Conservation (phyloP, 495 filamentous ascomycete species). For the Saxispiralis lemnorum region DNA sequence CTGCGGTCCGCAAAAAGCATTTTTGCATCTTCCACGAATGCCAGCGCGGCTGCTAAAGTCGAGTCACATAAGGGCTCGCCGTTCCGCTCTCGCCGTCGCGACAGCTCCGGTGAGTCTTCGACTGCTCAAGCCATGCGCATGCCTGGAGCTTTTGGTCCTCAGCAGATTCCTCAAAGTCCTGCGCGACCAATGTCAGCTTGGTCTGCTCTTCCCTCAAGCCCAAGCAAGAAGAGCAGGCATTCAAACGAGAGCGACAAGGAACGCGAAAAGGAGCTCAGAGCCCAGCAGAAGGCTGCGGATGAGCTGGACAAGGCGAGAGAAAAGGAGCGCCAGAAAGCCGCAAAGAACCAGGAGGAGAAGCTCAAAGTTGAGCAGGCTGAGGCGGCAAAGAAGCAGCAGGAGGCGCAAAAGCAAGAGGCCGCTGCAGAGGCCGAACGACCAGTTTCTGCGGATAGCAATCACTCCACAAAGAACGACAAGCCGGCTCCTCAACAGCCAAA, state of each 20-base stretch:
- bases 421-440: slow-evolving; percentile 10
- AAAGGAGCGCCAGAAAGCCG: slow-evolving; percentile 34
- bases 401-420: slow-evolving; percentile 2
- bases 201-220: slow-evolving; percentile 4
- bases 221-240: slow-evolving; percentile 45
- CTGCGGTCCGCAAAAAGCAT: slow-evolving; percentile 70
- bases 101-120: slow-evolving; percentile 10
- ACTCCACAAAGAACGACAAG: slow-evolving; percentile 34
- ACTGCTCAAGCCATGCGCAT: slow-evolving; percentile 12
- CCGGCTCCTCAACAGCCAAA: slow-evolving; percentile 39
- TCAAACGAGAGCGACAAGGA: slow-evolving; percentile 58
- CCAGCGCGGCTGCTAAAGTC: slow-evolving; percentile 58
- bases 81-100: slow-evolving; percentile 16
- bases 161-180: slow-evolving; percentile 11
- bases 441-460: slow-evolving; percentile 18
- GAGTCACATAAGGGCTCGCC: slow-evolving; percentile 31
- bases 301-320: slow-evolving; percentile 46
- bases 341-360: slow-evolving; percentile 15
- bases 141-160: slow-evolving; percentile 14
- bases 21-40: slow-evolving; percentile 60
- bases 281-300: slow-evolving; percentile 35
- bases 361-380: slow-evolving; percentile 10
- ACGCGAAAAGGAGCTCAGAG: slow-evolving; percentile 42
- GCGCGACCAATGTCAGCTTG: slow-evolving; percentile 2
- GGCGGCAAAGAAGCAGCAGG: slow-evolving; percentile 5